Evolutionary conservation across 2,329 filamentous ascomycete genomes (phyloP), one percentile per base, ranked within the genome.

Genomic region (Neobulgaria alba): DNA sequence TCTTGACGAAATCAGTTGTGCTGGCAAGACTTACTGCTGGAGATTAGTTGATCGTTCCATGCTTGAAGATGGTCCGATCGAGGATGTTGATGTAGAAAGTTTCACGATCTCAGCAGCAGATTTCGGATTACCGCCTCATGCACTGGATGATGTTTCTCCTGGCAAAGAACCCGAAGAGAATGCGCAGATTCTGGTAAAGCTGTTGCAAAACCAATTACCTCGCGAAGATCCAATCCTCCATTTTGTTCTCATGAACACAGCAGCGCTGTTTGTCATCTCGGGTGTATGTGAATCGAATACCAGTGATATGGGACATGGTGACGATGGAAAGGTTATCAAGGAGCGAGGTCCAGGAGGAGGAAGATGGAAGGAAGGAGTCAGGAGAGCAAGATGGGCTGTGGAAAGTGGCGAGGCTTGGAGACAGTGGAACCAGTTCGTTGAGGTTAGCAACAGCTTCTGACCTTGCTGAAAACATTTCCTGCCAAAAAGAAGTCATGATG

Each of bases 221-320:
- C 73, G 73, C 9, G 77, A 94, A 52, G 78, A 95, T 53, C 87
- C 92, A 0, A 85, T 98, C 38, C 64, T 95, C 47, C 82, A 94
- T 58, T 98, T 98, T 58, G 87, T 98, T 15, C 72, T 96, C 38
- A 84, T 96, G 64, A 98, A 98, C 58, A 85, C 90, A 2, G 89
- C 90, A 0, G 86, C 88, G 2, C 67, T 98, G 38, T 74, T 98
- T 39, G 90, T 94, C 0, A 75, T 84, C 3, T 82, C 86, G 2
- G 92, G 92, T 3, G 70, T 95, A 23, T 94, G 88, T 58, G 90
- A 96, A 50, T 77, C 82, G 0, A 83, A 94, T 43, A 73, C 71
- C 20, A 93, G 85, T 58, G 67, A 77, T 57, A 86, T 93, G 83
- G 86, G 85, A 1, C 66, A 72, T 34, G 85, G 81, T 1, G 86